phyloP scores from a whole-genome alignment of 1,139 yeast genomes.

The Magnusiomyces tetraspermus region DNA sequence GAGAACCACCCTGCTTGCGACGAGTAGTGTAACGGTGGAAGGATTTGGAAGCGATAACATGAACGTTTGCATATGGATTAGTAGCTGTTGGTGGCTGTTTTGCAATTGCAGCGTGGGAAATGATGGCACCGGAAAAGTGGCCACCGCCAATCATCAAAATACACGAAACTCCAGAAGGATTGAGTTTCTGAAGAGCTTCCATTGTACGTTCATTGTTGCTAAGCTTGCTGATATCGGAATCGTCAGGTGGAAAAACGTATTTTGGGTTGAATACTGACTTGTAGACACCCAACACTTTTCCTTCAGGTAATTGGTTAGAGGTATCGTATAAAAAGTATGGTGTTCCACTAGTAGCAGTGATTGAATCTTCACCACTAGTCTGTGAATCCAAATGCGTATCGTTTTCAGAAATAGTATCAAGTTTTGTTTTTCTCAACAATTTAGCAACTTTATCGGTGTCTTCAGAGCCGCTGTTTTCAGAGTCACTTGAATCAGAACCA shows the following conservation, averaged over 20 bases:
- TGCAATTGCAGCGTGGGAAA: conserved; percentile 58
- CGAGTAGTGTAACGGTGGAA: conserved; percentile 94
- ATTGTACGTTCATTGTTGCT: conserved; percentile 9
- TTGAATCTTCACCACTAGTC: neutral
- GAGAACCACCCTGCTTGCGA: conserved; percentile 96
- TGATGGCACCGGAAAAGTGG: conserved; percentile 92
- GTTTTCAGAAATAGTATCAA: conserved; percentile 2
- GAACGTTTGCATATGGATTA: conserved; percentile 39
- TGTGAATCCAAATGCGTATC: neutral
- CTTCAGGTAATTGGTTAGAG: conserved; percentile 41
- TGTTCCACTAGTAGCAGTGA: neutral
- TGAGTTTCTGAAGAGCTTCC: conserved; percentile 34
- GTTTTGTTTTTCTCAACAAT: conserved; percentile 8
- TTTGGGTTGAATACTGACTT: conserved; percentile 49
- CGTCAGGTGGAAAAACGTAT: conserved; percentile 29
- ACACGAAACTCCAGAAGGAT: conserved; percentile 43
- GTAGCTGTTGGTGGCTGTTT: conserved; percentile 36
- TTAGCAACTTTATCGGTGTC: conserved; percentile 21
- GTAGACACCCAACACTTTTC: conserved; percentile 56
- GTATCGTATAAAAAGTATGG: conserved; percentile 14
- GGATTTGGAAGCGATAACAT: conserved; percentile 63
- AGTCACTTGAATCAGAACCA: conserved; percentile 32
- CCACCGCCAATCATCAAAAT: conserved; percentile 96
- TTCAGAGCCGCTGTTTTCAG: conserved; percentile 32
- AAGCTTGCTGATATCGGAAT: conserved; percentile 16